Evolutionary conservation across 1,284 basidiomycete genomes (phyloP), one percentile per base, ranked within the genome.

Genomic region (Rugosomyces carneus): DNA sequence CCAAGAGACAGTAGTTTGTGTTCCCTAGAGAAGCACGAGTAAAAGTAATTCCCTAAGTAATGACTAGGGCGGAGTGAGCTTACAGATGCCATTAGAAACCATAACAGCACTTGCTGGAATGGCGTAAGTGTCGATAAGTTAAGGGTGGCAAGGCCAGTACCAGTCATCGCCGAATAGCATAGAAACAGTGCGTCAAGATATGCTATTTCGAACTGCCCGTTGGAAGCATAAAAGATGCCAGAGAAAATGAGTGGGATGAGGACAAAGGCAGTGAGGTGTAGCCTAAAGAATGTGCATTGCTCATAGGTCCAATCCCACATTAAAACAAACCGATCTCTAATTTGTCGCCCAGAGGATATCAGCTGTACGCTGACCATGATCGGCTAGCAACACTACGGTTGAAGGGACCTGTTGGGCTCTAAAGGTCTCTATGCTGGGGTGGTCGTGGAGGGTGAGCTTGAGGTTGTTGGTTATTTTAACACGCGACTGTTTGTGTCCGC

Each of bases 101-200:
- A 76, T 16, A 83, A 56, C 26, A 83, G 76, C 10, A 68, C 68
- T 61, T 84, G 81, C 57, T 84, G 81, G 55, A 72, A 77, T 6
- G 60, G 63, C 1, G 78, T 81, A 26, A 72, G 47, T 2, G 73
- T 77, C 5, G 70, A 72, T 1, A 73, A 52, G 54, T 78, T 78
- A 26, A 80, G 63, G 1, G 76, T 78, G 13, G 70, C 66, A 24
- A 84, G 65, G 24, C 76, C 76, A 7, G 74, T 76, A 3, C 75
- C 75, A 0, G 81, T 84, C 71, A 84, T 78, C 0, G 81, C 76
- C 2, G 76, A 79, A 52, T 81, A 78, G 55, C 79, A 81, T 5
- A 81, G 60, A 60, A 83, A 86, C 46, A 84, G 57, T 1, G 72
- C 66, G 55, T 85, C 81, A 42, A 84, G 56, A 57, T 72, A 81